Evolutionary conservation across 1,284 basidiomycete genomes (phyloP), one percentile per base, ranked within the genome.

Genomic region (Irpex sp.): DNA sequence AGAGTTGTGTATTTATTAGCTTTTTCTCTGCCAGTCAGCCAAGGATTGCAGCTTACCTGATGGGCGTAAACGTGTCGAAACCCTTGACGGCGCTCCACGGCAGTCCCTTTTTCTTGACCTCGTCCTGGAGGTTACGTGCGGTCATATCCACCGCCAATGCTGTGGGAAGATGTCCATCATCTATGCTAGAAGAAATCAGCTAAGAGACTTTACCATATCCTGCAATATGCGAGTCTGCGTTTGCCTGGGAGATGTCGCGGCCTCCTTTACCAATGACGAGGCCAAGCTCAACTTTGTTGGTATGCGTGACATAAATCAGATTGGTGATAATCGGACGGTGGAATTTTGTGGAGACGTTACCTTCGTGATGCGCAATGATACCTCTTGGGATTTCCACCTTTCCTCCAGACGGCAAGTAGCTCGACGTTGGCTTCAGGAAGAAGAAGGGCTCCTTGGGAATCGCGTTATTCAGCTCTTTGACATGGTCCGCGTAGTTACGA

Each of bases 381-480:
- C 96, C 96, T 51, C 76, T 78, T 2, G 97, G 97, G 58, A 98
- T 92, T 80, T 98, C 93, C 31, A 98, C 80, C 40, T 85, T 84
- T 1, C 89, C 90, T 0, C 91, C 90, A 5, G 85, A 86, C n/a
- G 82, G 75, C 31, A 98, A 72, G 74, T 96, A 98, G 71, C 92
- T 94, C 3, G 91, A 88, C 2, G 97, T 98, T 4, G 97, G 97
- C 79, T 99, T 99, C 49, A 98, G 80, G 82, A 98, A 99, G 85
- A 98, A 97, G 84, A 99, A 98, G 0, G 97, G 97, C 74, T 98
- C 96, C 72, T 90, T 94, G 1, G 97, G 96, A 3, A 91, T 81
- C 5, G 92, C 83, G 75, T 98, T 98, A 73, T 90, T 91, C 58
- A 98, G 85, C 76, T 98, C 96, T 77, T 94, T 95, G 73, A 91